Percentiles rank a stretch among this genome's conserved stretches.
phyloP scores from a whole-genome alignment of 805 yeast species.

The Ogataea paraovalis region DNA sequence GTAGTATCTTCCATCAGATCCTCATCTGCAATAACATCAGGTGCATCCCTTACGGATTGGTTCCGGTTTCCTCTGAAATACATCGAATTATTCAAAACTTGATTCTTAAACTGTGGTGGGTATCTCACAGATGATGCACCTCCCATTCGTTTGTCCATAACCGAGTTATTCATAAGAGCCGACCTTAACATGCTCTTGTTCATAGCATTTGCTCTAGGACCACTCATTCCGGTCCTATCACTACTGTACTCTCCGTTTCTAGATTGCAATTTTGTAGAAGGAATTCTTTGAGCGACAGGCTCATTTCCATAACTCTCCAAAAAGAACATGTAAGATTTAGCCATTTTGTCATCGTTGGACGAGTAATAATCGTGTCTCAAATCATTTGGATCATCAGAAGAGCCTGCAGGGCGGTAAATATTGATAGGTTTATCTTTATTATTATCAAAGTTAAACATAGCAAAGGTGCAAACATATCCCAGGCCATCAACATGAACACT shows the following conservation, averaged over 20 bases:
- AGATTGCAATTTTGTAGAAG: conserved; percentile 1
- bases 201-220: conserved; percentile 2
- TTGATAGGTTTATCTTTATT: conserved; percentile 34
- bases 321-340: conserved; percentile 83
- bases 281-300: conserved; percentile 21
- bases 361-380: conserved; percentile 38
- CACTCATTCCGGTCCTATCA: conserved; percentile 1
- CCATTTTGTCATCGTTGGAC: conserved; percentile 80
- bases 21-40: conserved; percentile 8
- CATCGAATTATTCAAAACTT: conserved; percentile 14
- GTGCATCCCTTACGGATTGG: conserved; percentile 1
- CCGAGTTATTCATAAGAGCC: conserved; percentile 21
- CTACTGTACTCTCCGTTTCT: neutral
- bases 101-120: conserved; percentile 18
- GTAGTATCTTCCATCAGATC: conserved; percentile 26
- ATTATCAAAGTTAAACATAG: conserved; percentile 81
- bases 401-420: conserved; percentile 18
- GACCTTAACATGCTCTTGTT: conserved; percentile 20
- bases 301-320: conserved; percentile 73
- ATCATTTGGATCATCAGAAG: conserved; percentile 25
- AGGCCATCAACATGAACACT: conserved; percentile 90
- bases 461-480: conserved; percentile 92
- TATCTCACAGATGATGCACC: conserved; percentile 17
- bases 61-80: conserved; percentile 10
- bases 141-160: conserved; percentile 10